Evolutionary conservation across 169 alveolate genomes (phyloP).

Genomic region (Theileria parva): DNA sequence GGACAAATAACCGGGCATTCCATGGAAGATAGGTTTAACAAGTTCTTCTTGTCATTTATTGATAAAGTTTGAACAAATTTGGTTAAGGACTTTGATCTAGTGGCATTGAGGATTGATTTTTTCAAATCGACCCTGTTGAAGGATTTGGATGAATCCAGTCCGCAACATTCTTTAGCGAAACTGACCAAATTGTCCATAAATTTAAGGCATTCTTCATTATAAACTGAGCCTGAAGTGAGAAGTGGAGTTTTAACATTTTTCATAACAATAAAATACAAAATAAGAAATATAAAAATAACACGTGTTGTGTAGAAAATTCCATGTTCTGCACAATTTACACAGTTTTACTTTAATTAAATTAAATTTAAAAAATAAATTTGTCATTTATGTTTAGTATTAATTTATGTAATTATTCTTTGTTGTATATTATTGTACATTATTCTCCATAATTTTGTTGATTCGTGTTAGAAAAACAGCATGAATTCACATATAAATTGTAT

Average conservation of each 20-base stretch:
- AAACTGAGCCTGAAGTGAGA: slow-evolving; percentile 20
- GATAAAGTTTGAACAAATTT: slow-evolving; percentile 34
- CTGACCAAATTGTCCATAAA: slow-evolving; percentile 35
- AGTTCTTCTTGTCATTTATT: slow-evolving; percentile 32
- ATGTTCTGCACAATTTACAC: slow-evolving; percentile 2
- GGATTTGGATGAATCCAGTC: slow-evolving; percentile 20
- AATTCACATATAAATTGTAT: no score
- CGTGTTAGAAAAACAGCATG: no score
- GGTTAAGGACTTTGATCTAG: slow-evolving; percentile 50
- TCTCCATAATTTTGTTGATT: background rate
- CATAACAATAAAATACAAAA: background rate
- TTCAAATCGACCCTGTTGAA: slow-evolving; percentile 62
- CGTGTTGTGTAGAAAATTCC: slow-evolving; percentile 2
- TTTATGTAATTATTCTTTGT: background rate
- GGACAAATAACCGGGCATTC: slow-evolving; percentile 69
- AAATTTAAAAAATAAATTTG: background rate
- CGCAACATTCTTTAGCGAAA: slow-evolving; percentile 41
- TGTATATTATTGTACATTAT: background rate
- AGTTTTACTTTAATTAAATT: background rate
- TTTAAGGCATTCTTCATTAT: slow-evolving; percentile 30
- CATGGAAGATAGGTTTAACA: slow-evolving; percentile 49
- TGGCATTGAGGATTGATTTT: slow-evolving; percentile 40
- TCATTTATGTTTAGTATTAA: background rate
- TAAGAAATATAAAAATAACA: background rate
- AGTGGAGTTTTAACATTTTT: slow-evolving; percentile 5